Conservation (phyloP, 495 filamentous ascomycete genomes). For the Neurospora sp. region DNA sequence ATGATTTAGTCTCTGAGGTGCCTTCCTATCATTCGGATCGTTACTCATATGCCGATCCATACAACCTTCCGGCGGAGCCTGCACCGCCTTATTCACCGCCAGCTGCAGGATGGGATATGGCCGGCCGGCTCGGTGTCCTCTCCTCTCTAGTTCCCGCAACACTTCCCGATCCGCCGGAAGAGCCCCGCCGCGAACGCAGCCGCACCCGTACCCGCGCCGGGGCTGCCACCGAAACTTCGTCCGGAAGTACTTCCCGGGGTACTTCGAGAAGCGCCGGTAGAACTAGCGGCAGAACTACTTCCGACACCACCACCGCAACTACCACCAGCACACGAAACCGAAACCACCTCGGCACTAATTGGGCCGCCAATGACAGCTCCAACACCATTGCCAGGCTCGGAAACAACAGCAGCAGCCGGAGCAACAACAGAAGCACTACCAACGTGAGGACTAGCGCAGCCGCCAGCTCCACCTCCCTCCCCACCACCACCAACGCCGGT, state of each 20-base stretch:
- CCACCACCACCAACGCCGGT: not conserved
- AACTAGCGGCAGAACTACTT: not conserved
- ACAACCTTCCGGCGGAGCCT: slow-evolving; percentile 20
- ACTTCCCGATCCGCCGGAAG: not conserved
- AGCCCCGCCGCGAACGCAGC: not conserved
- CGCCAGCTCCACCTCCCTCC: not conserved
- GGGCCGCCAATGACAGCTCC: slow-evolving; percentile 7
- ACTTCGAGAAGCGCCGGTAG: not conserved
- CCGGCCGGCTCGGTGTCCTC: not conserved
- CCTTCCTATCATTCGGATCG: slow-evolving; percentile 35
- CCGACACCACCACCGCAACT: not conserved
- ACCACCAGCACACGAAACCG: not conserved
- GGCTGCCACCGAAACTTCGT: not conserved
- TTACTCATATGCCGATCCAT: slow-evolving; percentile 12
- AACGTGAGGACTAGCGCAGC: not conserved
- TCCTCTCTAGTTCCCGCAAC: not conserved
- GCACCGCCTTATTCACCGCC: slow-evolving; percentile 34
- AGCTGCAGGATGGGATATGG: not conserved
- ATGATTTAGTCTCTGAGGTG: slow-evolving; percentile 32
- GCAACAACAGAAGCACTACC: not conserved
- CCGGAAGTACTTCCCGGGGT: not conserved
- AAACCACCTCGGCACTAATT: slow-evolving; percentile 1
- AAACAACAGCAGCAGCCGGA: not conserved
- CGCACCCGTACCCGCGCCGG: not conserved
- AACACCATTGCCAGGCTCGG: not conserved